A percentile compares a stretch with the other conserved stretches of the same genome.
Conservation (phyloP, 148 eudicot genomes). For the Heliosperma pusillum region DNA sequence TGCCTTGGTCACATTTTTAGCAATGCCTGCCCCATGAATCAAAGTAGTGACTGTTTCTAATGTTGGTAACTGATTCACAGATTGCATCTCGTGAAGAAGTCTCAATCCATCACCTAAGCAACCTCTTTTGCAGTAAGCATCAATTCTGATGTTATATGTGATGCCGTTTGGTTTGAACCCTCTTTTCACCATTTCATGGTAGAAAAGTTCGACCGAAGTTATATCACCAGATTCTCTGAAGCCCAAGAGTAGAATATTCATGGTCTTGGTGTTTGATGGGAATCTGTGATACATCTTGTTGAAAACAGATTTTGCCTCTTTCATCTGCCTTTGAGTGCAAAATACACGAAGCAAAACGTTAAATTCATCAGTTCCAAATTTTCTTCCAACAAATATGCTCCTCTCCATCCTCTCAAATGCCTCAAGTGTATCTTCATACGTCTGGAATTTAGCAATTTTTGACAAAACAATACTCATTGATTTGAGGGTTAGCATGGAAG, state of each 20-base stretch:
- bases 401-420: slow-evolving; percentile 85
- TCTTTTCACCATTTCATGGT: slow-evolving; percentile 81
- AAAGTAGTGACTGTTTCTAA: slow-evolving; percentile 73
- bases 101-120: slow-evolving; percentile 61
- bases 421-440: slow-evolving; percentile 72
- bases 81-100: slow-evolving; percentile 75
- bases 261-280: slow-evolving; percentile 62
- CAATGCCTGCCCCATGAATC: slow-evolving; percentile 90
- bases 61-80: slow-evolving; percentile 42
- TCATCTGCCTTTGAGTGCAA: slow-evolving; percentile 82
- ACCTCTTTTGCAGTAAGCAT: slow-evolving; percentile 76
- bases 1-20: slow-evolving; percentile 52
- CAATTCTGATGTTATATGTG: slow-evolving; percentile 77
- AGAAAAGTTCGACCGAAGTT: slow-evolving; percentile 74
- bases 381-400: slow-evolving; percentile 42
- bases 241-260: slow-evolving; percentile 89
- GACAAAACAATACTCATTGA: slow-evolving; percentile 80
- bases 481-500: slow-evolving; percentile 63
- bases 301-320: slow-evolving; percentile 80
- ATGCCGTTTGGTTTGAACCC: slow-evolving; percentile 72
- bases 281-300: slow-evolving; percentile 54
- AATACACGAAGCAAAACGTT: slow-evolving; percentile 75
- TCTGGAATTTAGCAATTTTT: slow-evolving; percentile 60
- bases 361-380: slow-evolving; percentile 73
- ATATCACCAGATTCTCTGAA: slow-evolving; percentile 80